These are phyloP conservation scores for Penicillium samsonianum DNA, from an alignment of 495 filamentous ascomycete species.

Conservation along the genomic window DNA sequence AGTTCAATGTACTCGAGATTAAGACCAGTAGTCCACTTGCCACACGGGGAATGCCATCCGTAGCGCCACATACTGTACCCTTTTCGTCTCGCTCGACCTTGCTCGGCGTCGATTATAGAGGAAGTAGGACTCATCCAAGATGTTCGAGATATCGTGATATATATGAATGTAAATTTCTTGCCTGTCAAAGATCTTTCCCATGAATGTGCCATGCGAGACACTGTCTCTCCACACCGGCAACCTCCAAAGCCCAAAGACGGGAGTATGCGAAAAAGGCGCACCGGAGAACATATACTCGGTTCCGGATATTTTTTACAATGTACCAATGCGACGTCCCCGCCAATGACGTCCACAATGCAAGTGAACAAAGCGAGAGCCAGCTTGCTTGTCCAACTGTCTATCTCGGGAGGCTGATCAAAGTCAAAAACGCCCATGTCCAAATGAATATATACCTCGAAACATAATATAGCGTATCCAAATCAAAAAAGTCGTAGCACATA, in stretches of 20 bases:
- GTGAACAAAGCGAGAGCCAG: constrained; percentile 5
- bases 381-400: constrained; percentile 3
- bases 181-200: background rate
- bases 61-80: background rate
- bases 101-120: background rate
- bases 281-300: background rate
- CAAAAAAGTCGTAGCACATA: background rate
- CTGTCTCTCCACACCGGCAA: background rate
- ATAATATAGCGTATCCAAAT: background rate
- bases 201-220: background rate
- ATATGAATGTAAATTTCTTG: background rate
- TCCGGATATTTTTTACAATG: background rate
- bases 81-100: background rate
- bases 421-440: background rate
- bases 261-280: background rate
- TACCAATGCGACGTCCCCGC: background rate
- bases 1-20: background rate
- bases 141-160: background rate
- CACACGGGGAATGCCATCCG: background rate
- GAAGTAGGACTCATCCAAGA: background rate
- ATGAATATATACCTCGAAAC: background rate
- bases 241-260: background rate
- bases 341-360: constrained; percentile 1
- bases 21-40: background rate
- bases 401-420: background rate